These are phyloP conservation scores for Gossypium davidsonii DNA, from an alignment of 441 rosid genomes.

Conservation along the genomic window DNA sequence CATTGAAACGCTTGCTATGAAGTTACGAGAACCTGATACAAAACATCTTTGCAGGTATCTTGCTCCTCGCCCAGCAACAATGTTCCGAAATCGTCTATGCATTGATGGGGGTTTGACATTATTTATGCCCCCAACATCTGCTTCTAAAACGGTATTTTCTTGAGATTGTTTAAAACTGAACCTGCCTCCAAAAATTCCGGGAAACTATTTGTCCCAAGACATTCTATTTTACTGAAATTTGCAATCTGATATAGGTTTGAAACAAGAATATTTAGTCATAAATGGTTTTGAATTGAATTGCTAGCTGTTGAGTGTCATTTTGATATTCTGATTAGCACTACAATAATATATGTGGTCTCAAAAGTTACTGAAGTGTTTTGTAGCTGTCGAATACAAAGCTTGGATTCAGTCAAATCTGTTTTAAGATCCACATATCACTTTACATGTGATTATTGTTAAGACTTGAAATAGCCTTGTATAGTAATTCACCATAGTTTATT, in stretches of 20 bases:
- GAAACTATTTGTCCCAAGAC: not conserved
- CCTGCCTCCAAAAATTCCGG: not conserved
- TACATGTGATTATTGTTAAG: not conserved
- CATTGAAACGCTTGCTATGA: not conserved
- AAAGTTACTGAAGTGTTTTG: constrained; percentile 1
- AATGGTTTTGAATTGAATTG: not conserved
- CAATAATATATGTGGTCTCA: not conserved
- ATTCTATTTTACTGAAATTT: not conserved
- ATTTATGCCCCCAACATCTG: constrained; percentile 94
- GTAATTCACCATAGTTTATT: not conserved
- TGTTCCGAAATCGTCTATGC: constrained; percentile 76
- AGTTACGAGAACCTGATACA: constrained; percentile 15
- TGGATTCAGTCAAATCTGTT: not conserved
- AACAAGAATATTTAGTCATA: not conserved
- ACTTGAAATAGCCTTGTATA: not conserved
- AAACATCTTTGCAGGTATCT: constrained; percentile 55
- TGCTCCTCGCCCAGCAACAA: constrained; percentile 84
- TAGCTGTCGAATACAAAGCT: not conserved
- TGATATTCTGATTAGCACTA: not conserved
- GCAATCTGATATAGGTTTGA: not conserved
- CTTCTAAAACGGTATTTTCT: constrained; percentile 67
- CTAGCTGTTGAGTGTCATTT: constrained; percentile 1
- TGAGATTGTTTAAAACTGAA: not conserved
- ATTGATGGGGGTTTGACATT: constrained; percentile 90
- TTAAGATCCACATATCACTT: not conserved